Percentiles rank a stretch among this genome's conserved stretches.
Conservation (phyloP, 2,329 filamentous ascomycete genomes). For the Fusarium subtropicale region DNA sequence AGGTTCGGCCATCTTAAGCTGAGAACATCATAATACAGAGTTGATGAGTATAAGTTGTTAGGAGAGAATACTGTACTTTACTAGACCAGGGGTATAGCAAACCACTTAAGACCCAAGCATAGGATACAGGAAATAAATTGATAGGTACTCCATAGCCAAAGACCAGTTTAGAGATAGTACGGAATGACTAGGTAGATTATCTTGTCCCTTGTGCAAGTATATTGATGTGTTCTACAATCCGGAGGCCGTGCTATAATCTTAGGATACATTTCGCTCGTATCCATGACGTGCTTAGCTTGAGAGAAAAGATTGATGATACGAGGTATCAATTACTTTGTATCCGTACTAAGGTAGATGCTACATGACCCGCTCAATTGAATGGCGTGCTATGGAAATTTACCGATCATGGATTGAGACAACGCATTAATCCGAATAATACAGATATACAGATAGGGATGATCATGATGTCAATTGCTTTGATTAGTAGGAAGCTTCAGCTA, state of each 20-base stretch:
- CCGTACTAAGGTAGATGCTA: neutral
- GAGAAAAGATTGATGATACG: neutral
- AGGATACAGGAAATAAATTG: neutral
- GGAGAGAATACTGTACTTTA: neutral
- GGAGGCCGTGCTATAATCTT: neutral
- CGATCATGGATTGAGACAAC: neutral
- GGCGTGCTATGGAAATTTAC: slow-evolving; percentile 2
- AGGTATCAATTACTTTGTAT: neutral
- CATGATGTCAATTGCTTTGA: neutral
- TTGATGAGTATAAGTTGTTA: neutral
- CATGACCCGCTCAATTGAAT: slow-evolving; percentile 1
- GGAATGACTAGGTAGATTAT: neutral
- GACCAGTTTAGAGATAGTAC: neutral
- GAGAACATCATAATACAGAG: neutral
- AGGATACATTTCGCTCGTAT: neutral
- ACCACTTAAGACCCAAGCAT: neutral
- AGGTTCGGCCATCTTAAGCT: neutral
- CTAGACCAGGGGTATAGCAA: neutral
- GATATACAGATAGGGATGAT: neutral
- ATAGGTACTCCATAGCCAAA: neutral
- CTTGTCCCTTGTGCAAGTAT: neutral
- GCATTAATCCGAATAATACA: neutral
- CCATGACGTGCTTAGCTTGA: neutral
- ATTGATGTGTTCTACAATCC: neutral
- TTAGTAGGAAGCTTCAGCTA: neutral